phyloP scores from a whole-genome alignment of 306 rosid genomes.

The Carpinus viminea region DNA sequence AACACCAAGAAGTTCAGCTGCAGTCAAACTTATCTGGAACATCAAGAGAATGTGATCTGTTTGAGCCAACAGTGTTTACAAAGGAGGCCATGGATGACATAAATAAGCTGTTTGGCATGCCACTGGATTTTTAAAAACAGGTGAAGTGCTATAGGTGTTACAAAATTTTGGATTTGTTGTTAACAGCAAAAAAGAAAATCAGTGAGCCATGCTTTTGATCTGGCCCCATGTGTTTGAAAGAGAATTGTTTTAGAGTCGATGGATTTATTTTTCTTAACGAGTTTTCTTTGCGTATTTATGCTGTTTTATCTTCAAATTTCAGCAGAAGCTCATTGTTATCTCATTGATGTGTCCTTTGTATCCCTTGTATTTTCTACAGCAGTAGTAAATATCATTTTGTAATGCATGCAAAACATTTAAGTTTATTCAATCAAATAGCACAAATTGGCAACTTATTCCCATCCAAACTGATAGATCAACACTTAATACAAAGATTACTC shows the following conservation, averaged over 20 bases:
- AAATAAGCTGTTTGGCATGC: slow-evolving; percentile 86
- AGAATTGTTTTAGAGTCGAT: background rate
- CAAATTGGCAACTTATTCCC: background rate
- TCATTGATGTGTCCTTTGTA: background rate
- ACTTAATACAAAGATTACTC: slow-evolving; percentile 7
- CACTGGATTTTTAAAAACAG: slow-evolving; percentile 58
- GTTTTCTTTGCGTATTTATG: background rate
- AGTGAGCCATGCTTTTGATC: slow-evolving; percentile 1
- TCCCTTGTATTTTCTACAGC: background rate
- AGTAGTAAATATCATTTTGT: background rate
- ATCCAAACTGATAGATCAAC: slow-evolving; percentile 7
- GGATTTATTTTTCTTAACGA: background rate
- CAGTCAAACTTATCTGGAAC: slow-evolving; percentile 39
- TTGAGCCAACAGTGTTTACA: slow-evolving; percentile 77
- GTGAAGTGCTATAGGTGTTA: background rate
- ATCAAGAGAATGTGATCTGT: slow-evolving; percentile 55
- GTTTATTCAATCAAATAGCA: slow-evolving; percentile 23
- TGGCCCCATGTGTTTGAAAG: background rate
- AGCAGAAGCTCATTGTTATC: background rate
- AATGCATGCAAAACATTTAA: slow-evolving; percentile 2
- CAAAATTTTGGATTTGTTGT: slow-evolving; percentile 13
- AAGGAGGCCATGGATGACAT: slow-evolving; percentile 90
- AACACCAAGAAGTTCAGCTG: slow-evolving; percentile 40
- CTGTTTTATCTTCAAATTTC: background rate
- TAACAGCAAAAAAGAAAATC: background rate